These are phyloP conservation scores for Penicillium roqueforti DNA, from an alignment of 495 filamentous ascomycete genomes.

Conservation along the genomic window DNA sequence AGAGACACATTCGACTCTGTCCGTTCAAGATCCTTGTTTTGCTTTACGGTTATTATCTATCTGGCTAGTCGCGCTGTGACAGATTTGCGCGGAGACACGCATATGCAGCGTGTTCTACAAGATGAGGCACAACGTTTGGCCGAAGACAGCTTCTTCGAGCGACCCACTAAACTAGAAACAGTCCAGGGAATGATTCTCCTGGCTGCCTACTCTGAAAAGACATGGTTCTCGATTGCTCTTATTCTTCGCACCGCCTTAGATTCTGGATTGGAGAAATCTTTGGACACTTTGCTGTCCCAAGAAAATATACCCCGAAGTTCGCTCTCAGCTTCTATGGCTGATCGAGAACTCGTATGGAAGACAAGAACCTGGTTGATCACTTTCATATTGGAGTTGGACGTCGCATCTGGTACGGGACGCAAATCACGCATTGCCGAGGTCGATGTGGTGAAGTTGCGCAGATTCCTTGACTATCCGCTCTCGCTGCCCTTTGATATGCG, in stretches of 20 bases:
- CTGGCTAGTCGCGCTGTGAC: conserved; percentile 38
- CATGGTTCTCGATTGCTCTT: conserved; percentile 44
- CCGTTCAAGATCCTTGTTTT: conserved; percentile 41
- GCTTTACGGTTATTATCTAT: conserved; percentile 43
- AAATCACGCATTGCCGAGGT: conserved; percentile 43
- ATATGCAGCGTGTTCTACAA: conserved; percentile 43
- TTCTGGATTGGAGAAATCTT: conserved; percentile 40
- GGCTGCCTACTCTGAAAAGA: conserved; percentile 44
- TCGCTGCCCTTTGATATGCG: conserved; percentile 42
- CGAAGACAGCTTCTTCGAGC: conserved; percentile 44
- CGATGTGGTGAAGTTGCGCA: conserved; percentile 36
- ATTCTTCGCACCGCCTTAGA: conserved; percentile 42
- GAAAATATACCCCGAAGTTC: conserved; percentile 36
- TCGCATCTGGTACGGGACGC: conserved; percentile 41
- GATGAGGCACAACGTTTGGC: conserved; percentile 42
- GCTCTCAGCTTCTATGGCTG: conserved; percentile 38
- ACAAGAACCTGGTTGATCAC: conserved; percentile 42
- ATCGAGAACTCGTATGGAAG: conserved; percentile 41
- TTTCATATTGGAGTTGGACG: conserved; percentile 41
- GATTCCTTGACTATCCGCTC: conserved; percentile 40
- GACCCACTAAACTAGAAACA: conserved; percentile 41
- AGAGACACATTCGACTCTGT: conserved; percentile 45
- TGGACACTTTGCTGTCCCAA: conserved; percentile 37
- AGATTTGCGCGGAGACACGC: conserved; percentile 35
- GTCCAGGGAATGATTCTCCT: conserved; percentile 45